Base-by-base conservation (phyloP, 176 grass and related monocot genomes). In the Saccharum spontaneum region DNA sequence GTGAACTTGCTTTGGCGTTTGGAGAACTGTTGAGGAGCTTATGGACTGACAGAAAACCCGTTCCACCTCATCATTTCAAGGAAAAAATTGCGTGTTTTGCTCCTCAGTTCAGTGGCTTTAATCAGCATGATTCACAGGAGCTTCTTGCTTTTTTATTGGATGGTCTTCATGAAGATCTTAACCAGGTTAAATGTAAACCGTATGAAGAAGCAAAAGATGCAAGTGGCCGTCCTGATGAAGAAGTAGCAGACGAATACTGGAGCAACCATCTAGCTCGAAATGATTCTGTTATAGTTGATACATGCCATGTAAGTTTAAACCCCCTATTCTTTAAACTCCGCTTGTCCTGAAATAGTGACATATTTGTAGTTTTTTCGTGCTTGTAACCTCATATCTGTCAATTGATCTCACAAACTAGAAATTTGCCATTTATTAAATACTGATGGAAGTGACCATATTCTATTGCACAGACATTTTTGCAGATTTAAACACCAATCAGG, bases 61-160 rank as follows among this genome's bases (percentile, higher is more conserved):
- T 94, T 84, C 81, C 78, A 66, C 93, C 97, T 17, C 91, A 88
- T 77, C 73, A 87, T 66, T 99, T 99, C 83, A 99, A 99, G 81
- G 73, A 77, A 77, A 96, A 92, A 57, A 94, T 99, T 91, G 86
- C 88, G 16, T 90, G 94, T 83, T 99, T 99, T 86, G 91, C 97
- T 60, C 97, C 91, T 64, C 97, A 96, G 60, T 99, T 96, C 68
- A 89, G 82, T 89, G 97, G 97, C 16, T 99, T 93, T 85, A 99
- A 95, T 83, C 97, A 96, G 89, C 97, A 99, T 90, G 97, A 99
- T 82, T 99, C 97, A 75, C 97, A 99, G 90, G 93, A 99, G 71
- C 97, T 98, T 80, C 90, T 98, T 80, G 93, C 97, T 86, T 99
- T 98, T 90, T 85, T 99, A 82, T 89, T 99, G 83, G 97, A 99